phyloP scores from a whole-genome alignment of 2,329 filamentous ascomycete species.

The Macroventuria anomochaeta region DNA sequence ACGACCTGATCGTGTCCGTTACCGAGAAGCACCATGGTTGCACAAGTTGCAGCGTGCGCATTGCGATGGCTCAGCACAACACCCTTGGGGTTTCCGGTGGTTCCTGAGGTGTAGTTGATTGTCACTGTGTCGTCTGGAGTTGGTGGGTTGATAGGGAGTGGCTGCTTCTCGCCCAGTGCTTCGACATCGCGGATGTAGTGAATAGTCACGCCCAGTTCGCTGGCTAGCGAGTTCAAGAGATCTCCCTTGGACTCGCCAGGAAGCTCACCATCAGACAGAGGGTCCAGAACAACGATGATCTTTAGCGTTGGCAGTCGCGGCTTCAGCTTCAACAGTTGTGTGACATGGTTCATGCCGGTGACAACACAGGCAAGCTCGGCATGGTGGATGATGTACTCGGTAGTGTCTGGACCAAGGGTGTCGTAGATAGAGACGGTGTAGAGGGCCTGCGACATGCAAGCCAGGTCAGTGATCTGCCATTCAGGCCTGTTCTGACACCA shows the following conservation, averaged over 20 bases:
- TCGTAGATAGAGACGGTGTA: constrained; percentile 96
- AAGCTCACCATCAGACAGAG: constrained; percentile 79
- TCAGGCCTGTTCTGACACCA: constrained; percentile 90
- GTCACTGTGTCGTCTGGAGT: constrained; percentile 79
- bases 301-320: constrained; percentile 81
- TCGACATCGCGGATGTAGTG: constrained; percentile 84
- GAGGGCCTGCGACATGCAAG: constrained; percentile 82
- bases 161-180: constrained; percentile 73
- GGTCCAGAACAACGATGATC: constrained; percentile 85
- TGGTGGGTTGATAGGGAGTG: constrained; percentile 74
- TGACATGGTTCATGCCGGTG: constrained; percentile 80
- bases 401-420: constrained; percentile 87
- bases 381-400: constrained; percentile 96
- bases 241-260: constrained; percentile 79
- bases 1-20: constrained; percentile 67
- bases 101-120: constrained; percentile 90
- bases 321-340: constrained; percentile 79
- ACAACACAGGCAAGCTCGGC: constrained; percentile 76
- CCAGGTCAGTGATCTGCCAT: constrained; percentile 88
- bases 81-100: constrained; percentile 82
- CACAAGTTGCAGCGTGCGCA: constrained; percentile 74
- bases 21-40: constrained; percentile 62
- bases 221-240: constrained; percentile 76
- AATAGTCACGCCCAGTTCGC: constrained; percentile 76
- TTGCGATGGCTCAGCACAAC: constrained; percentile 83